These are phyloP conservation scores for Rhynchospora pubera DNA, from an alignment of 176 grass and related monocot genomes.

Conservation along the genomic window DNA sequence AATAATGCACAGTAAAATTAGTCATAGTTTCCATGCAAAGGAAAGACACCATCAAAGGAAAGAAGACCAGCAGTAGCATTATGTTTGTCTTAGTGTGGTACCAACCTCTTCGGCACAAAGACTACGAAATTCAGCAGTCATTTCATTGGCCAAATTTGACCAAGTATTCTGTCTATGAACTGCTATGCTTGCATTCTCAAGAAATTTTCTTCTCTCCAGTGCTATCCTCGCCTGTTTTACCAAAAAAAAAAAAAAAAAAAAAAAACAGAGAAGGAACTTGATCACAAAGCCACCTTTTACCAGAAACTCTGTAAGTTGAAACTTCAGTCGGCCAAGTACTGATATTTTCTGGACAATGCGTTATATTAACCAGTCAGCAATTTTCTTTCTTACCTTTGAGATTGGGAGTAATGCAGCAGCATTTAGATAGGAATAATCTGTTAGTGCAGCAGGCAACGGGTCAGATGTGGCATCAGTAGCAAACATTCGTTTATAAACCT, in stretches of 20 bases:
- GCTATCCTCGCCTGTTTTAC: slow-evolving; percentile 86
- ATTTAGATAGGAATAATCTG: slow-evolving; percentile 96
- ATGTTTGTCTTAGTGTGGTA: slow-evolving; percentile 20
- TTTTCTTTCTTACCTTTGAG: slow-evolving; percentile 42
- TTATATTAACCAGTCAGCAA: neutral
- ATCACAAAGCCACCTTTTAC: neutral
- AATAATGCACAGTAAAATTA: neutral
- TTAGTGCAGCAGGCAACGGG: slow-evolving; percentile 77
- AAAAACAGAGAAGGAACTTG: neutral
- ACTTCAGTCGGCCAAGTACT: neutral
- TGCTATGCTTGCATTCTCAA: slow-evolving; percentile 89
- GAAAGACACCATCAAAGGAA: no score
- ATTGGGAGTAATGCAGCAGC: slow-evolving; percentile 89
- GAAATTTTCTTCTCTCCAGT: slow-evolving; percentile 89
- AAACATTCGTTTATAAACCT: slow-evolving; percentile 94
- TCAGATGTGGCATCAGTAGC: slow-evolving; percentile 66
- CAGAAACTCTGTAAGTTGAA: neutral
- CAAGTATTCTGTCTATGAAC: slow-evolving; percentile 85
- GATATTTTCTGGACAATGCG: neutral
- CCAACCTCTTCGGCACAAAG: slow-evolving; percentile 98
- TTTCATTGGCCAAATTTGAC: slow-evolving; percentile 99
- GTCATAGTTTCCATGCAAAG: slow-evolving; percentile 19
- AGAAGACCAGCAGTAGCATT: slow-evolving; percentile 23
- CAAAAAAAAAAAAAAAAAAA: no score
- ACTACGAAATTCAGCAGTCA: slow-evolving; percentile 97